Base-by-base conservation (phyloP, 768 basidiomycete species). In the Neoboletus magnificus region DNA sequence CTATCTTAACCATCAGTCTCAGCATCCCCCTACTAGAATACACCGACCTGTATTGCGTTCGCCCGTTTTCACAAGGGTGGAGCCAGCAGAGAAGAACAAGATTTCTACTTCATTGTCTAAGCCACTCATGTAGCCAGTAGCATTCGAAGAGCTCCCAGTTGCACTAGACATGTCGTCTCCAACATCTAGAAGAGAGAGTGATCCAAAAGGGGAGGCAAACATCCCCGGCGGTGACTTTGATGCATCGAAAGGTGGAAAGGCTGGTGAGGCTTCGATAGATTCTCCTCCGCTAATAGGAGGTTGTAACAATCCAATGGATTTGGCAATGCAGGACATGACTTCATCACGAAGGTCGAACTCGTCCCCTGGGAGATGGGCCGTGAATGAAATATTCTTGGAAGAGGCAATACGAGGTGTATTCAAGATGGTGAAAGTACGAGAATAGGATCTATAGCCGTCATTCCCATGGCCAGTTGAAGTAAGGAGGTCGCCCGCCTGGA, bases 71-170 rank as follows among this genome's bases (percentile, higher is more conserved):
- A 90, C 94, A 22, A 98, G 74, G 2, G 84, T 84, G 5, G 87
- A 86, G 1, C 95, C 97, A 48, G 91, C 87, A 40, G 90, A 79
- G 73, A 93, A 98, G 71, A 87, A 98, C 32, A 98, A 70, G 49
- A 99, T 96, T 70, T 99, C 97, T 1, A 98, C 91, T 67, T 97
- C 92, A 54, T 98, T 98, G 66, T 97, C 94, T 15, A 99, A 75
- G 20, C 93, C 95, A 62, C 79, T 86, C 75, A 92, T 80, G 61
- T 87, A 84, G 20, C 70, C 65, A 32, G 78, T 82, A 25, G 71
- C 67, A 22, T 74, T 81, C 18, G 77, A 74, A 16, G 86, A 85
- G 40, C 74, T 79, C 30, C 79, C 84, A 0, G 87, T 86, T 55
- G 82, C 75, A 53, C 82, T 89, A 13, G 87, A 88, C 5, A 71